Evolutionary conservation across 176 grass and related monocot species (phyloP).

Genomic region (Dactylis glomerata): DNA sequence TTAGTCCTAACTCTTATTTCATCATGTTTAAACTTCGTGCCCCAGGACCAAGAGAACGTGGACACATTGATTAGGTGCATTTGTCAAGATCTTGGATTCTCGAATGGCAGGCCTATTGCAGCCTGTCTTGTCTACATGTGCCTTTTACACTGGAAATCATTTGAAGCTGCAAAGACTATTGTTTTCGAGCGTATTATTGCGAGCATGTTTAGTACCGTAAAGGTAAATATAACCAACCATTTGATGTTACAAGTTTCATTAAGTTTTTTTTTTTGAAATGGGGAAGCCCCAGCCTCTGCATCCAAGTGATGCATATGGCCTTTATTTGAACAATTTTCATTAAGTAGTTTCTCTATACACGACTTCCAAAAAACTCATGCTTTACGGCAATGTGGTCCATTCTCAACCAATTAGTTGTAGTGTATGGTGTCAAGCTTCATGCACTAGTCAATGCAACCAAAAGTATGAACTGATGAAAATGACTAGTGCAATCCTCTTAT

Average conservation of each 20-base stretch:
- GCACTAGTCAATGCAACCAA: no score
- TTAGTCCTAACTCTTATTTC: background rate
- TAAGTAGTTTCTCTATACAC: background rate
- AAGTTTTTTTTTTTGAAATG: no score
- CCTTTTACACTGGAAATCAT: constrained; percentile 93
- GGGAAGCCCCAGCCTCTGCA: no score
- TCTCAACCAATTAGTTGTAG: background rate
- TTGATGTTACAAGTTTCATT: background rate
- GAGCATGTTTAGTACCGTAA: background rate
- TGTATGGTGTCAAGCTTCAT: no score
- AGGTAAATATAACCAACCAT: background rate
- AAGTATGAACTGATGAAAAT: no score
- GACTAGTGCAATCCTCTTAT: no score
- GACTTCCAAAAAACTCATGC: background rate
- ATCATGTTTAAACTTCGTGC: constrained; percentile 21
- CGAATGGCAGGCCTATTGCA: constrained; percentile 65
- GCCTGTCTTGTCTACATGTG: constrained; percentile 82
- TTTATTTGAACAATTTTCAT: no score
- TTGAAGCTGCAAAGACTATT: constrained; percentile 78
- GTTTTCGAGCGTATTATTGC: constrained; percentile 71
- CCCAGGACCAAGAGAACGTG: constrained; percentile 58
- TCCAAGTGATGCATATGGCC: no score
- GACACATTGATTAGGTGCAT: constrained; percentile 70
- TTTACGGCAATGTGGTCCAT: background rate
- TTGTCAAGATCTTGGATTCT: constrained; percentile 86